Base-by-base conservation (phyloP, 345 rosid genomes). In the Brassica juncea region DNA sequence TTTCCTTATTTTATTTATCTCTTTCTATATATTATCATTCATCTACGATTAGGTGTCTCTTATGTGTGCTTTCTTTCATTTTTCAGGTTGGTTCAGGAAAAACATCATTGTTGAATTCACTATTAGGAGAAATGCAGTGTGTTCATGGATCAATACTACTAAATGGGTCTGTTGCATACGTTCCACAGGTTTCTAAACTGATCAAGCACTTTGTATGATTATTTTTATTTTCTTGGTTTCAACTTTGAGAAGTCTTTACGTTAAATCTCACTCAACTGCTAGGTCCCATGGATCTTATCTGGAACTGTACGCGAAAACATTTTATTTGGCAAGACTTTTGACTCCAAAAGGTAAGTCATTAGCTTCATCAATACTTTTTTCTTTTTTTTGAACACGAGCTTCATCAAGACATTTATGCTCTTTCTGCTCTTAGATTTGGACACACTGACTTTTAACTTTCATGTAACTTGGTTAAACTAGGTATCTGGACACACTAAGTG, bases 21-120 rank as follows among this genome's bases (percentile, higher is more conserved):
- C 28, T 27, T 27, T 27, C 28, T 27, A 27, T 27, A 27, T 27
- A 27, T 27, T 68, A 37, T 63, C 59, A 19, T 70, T 52, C 28
- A 27, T n/a, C n/a, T n/a, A n/a, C n/a, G n/a, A n/a, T n/a, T n/a
- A 12, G 11, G 5, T 55, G 7, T 31, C 32, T 70, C 42, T 44
- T 44, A 32, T 76, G 55, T 30, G 68, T 63, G 44, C 5, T 68
- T 61, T 59, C 35, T 8, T 49, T 21, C 65, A 31, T 74, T 66
- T 66, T 84, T 77, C 88, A 94, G 99, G 99, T 94, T 70, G 97
- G 99, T 72, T 92, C 97, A 37, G 99, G 99, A 64, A 92, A 94
- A 86, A 92, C 99, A 73, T 92, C 99, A 68, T 85, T 94, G 84
- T 80, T 94, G 78, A 83, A 87, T 85, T 85, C 90, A 27, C 80